Evolutionary conservation across 768 basidiomycete species (phyloP).

Genomic region (Amanita thiersii): DNA sequence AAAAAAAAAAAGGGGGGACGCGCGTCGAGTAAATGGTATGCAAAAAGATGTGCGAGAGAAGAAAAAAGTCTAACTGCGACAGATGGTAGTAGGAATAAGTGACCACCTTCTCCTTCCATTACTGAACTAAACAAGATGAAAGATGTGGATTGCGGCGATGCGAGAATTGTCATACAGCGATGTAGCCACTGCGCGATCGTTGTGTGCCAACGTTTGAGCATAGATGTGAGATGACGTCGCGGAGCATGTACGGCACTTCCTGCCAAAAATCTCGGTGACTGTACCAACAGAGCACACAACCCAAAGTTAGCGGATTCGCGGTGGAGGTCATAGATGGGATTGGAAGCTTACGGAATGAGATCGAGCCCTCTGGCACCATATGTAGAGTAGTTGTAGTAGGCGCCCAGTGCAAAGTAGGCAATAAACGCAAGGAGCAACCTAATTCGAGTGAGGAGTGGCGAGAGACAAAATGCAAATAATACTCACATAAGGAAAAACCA

Average conservation of each 20-base stretch:
- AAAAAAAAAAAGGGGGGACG: no score
- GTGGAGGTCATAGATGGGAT: not conserved
- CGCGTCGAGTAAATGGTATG: no score
- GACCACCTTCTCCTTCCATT: not conserved
- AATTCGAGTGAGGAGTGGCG: constrained; percentile 5
- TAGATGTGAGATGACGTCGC: constrained; percentile 69
- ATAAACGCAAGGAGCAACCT: constrained; percentile 60
- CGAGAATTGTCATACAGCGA: constrained; percentile 71
- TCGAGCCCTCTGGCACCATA: constrained; percentile 82
- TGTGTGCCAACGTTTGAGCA: constrained; percentile 67
- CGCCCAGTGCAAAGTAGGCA: constrained; percentile 70
- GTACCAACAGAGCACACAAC: not conserved
- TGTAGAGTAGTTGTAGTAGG: constrained; percentile 82
- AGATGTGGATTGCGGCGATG: no score
- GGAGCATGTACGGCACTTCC: constrained; percentile 81
- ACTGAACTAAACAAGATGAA: constrained; percentile 16
- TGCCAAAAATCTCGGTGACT: constrained; percentile 89
- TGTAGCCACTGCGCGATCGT: constrained; percentile 64
- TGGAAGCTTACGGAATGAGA: constrained; percentile 63
- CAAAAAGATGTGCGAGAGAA: no score
- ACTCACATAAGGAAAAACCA: constrained; percentile 85
- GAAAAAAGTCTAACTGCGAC: no score
- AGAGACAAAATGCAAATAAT: not conserved
- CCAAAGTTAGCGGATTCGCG: constrained; percentile 9
- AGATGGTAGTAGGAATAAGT: no score